phyloP scores from a whole-genome alignment of 352 stramenopile genomes.

The Elongisporangium undulatum region DNA sequence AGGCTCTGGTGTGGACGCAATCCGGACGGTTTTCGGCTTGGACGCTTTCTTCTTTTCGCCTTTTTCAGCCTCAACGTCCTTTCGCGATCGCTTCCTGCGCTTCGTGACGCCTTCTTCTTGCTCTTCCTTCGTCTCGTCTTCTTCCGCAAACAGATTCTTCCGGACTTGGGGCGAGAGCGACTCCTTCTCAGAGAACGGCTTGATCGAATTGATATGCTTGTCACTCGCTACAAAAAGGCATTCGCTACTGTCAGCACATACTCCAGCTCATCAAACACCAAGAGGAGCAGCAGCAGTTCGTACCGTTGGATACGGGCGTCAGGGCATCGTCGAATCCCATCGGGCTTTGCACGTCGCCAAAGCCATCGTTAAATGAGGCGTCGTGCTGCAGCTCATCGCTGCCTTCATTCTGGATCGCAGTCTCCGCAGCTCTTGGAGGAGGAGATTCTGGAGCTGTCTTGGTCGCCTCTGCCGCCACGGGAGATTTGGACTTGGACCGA shows the following conservation, averaged over 20 bases:
- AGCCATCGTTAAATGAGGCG: slow-evolving; percentile 45
- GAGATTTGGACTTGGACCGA: slow-evolving; percentile 24
- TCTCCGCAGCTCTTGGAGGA: slow-evolving; percentile 12
- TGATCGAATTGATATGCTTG: slow-evolving; percentile 50
- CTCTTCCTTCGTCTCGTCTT: slow-evolving; percentile 18
- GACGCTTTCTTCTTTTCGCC: slow-evolving; percentile 33
- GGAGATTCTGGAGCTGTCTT: not conserved
- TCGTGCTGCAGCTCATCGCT: slow-evolving; percentile 24
- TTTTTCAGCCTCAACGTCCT: slow-evolving; percentile 16
- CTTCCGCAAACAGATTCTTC: slow-evolving; percentile 49
- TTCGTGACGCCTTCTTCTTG: slow-evolving; percentile 22
- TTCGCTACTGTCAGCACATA: not conserved
- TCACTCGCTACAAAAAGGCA: slow-evolving; percentile 42
- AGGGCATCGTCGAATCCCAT: slow-evolving; percentile 60
- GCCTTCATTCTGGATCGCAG: slow-evolving; percentile 7
- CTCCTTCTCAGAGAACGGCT: slow-evolving; percentile 44
- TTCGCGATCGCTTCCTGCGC: slow-evolving; percentile 4
- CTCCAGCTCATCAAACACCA: not conserved
- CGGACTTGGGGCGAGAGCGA: slow-evolving; percentile 44
- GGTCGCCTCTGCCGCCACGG: slow-evolving; percentile 6
- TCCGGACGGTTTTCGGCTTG: slow-evolving; percentile 32
- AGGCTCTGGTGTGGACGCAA: slow-evolving; percentile 39
- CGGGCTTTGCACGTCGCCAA: slow-evolving; percentile 42
- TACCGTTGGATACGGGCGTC: slow-evolving; percentile 67
- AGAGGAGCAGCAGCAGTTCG: not conserved